Evolutionary conservation across 2,329 filamentous ascomycete genomes (phyloP), one percentile per base, ranked within the genome.

Genomic region (Aspergillus pseudoviridinutans): DNA sequence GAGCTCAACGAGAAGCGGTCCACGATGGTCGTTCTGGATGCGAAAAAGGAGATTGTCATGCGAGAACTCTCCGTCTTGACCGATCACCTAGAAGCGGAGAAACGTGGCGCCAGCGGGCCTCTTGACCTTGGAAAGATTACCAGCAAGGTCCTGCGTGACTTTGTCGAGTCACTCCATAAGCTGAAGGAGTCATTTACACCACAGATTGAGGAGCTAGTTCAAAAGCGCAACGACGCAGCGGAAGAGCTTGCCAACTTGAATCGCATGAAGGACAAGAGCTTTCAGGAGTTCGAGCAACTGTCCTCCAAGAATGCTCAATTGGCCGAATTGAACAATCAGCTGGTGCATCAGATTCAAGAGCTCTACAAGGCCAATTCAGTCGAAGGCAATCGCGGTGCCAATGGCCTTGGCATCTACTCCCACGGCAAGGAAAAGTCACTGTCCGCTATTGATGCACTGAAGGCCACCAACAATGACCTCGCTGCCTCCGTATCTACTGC

Each of bases 271-370:
- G 93, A 97, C 74, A 91, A 94, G 71, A 92, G 91, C 14, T 87
- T 97, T 67, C 86, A 96, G 68, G 94, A 99, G 70, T 97, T 97
- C 69, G 94, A 97, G 78, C 91, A 95, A 69, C 80, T 99, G 49
- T 96, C 91, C 10, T 89, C 88, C 57, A 96, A 96, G 81, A 99
- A 99, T 71, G 89, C 90, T 0, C 93, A 97, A 76, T 82, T 99
- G 59, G 89, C 91, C 28, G 91, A 97, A 68, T 86, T 97, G 81
- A 97, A 99, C 78, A 96, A 96, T 67, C 91, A 96, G 70, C 81
- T 99, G 56, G 92, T 95, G 3, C 90, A 96, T 68, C 91, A 92
- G 70, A 96, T 97, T 58, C 93, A 97, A 73, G 91, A 90, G 68
- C 85, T 92, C 29, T 95, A 97, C 80, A 96, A 95, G 78, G 87